Evolutionary conservation across 306 rosid genomes (phyloP).

Genomic region (Fragaria vesca): DNA sequence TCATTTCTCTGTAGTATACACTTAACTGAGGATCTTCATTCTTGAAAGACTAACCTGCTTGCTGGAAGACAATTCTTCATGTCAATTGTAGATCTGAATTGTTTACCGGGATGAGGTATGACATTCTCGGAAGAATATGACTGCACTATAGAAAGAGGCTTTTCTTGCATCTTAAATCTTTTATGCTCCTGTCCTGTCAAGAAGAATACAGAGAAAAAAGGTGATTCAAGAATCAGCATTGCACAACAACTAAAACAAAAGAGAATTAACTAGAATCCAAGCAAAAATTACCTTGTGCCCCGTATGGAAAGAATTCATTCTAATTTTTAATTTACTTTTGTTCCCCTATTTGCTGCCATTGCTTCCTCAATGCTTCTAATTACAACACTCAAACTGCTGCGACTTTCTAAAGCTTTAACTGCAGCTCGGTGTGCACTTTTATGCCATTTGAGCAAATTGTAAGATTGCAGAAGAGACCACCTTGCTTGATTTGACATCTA

Average conservation of each 20-base stretch:
- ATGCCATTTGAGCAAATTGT: constrained; percentile 94
- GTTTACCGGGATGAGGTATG: not conserved
- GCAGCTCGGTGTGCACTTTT: constrained; percentile 76
- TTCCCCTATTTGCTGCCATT: constrained; percentile 42
- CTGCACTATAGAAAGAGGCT: not conserved
- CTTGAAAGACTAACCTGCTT: not conserved
- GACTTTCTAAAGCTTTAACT: constrained; percentile 81
- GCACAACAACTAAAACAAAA: not conserved
- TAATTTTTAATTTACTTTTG: not conserved
- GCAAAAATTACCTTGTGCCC: not conserved
- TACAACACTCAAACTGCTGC: constrained; percentile 66
- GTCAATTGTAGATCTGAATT: not conserved
- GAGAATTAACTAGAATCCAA: not conserved
- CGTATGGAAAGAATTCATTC: not conserved
- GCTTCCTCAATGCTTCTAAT: constrained; percentile 86
- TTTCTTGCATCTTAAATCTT: not conserved
- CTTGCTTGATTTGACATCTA: constrained; percentile 99
- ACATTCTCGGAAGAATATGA: not conserved
- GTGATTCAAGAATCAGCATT: not conserved
- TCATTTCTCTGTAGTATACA: not conserved
- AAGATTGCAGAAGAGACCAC: constrained; percentile 93
- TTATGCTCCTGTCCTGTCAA: not conserved
- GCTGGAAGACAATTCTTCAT: constrained; percentile 17
- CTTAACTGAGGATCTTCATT: not conserved
- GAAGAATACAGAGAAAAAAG: not conserved